phyloP scores from a whole-genome alignment of 2,329 filamentous ascomycete species.

The Keithomyces neogunnii region DNA sequence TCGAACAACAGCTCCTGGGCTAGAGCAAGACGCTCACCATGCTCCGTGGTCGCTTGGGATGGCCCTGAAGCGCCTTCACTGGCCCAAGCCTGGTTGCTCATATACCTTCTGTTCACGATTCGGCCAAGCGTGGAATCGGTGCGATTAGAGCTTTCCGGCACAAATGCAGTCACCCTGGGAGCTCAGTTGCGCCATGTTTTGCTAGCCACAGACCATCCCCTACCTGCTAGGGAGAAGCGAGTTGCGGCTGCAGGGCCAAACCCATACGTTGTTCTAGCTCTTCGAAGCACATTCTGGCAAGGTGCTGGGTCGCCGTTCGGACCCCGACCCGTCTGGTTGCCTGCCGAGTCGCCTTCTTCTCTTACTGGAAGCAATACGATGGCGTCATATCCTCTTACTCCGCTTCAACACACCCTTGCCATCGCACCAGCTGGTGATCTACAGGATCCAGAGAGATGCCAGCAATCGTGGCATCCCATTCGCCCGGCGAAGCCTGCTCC shows the following conservation, averaged over 20 bases:
- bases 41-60: conserved; percentile 36
- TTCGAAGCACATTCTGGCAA: conserved; percentile 58
- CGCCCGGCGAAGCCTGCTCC: conserved; percentile 64
- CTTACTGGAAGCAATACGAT: conserved; percentile 25
- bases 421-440: conserved; percentile 30
- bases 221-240: conserved; percentile 22
- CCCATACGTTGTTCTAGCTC: conserved; percentile 30
- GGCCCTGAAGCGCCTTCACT: conserved; percentile 31
- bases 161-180: conserved; percentile 23
- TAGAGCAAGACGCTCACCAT: conserved; percentile 44
- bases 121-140: conserved; percentile 39
- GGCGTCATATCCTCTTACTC: conserved; percentile 39
- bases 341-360: conserved; percentile 32
- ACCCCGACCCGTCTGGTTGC: conserved; percentile 52
- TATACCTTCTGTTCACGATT: conserved; percentile 44
- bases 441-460: conserved; percentile 28
- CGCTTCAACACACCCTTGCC: conserved; percentile 37
- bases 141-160: conserved; percentile 36
- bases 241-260: conserved; percentile 14
- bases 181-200: conserved; percentile 37
- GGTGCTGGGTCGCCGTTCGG: conserved; percentile 61
- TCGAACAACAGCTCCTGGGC: conserved; percentile 50
- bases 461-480: conserved; percentile 60
- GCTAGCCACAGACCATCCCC: conserved; percentile 41
- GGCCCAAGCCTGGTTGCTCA: conserved; percentile 43